A percentile compares a stretch with the other conserved stretches of the same genome.
Conservation (phyloP, 1,284 basidiomycete genomes). For the Spongiforma sp. region DNA sequence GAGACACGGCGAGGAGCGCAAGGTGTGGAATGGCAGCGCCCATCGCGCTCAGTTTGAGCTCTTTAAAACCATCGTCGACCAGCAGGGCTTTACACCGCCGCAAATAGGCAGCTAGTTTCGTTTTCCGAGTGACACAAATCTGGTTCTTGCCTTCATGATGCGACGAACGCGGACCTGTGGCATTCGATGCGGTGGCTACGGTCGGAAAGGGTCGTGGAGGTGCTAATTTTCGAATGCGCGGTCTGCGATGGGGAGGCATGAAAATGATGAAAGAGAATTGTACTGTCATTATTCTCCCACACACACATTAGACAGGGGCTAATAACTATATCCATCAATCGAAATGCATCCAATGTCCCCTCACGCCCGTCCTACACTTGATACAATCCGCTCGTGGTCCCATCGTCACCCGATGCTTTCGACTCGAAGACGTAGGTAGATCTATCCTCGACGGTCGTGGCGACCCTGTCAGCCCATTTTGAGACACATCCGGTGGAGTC, state of each 20-base stretch:
- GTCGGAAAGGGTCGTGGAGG: slow-evolving; percentile 78
- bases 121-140: slow-evolving; percentile 84
- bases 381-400: slow-evolving; percentile 75
- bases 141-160: slow-evolving; percentile 74
- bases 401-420: slow-evolving; percentile 65
- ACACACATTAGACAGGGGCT: too few relatives aligned
- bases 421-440: slow-evolving; percentile 34
- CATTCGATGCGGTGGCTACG: slow-evolving; percentile 74
- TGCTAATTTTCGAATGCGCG: slow-evolving; percentile 64
- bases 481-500: slow-evolving; percentile 3
- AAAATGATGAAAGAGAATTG: too few relatives aligned
- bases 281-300: too few relatives aligned
- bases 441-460: slow-evolving; percentile 22
- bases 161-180: slow-evolving; percentile 78
- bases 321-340: slow-evolving; percentile 51
- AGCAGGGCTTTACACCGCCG: slow-evolving; percentile 79
- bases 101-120: slow-evolving; percentile 75
- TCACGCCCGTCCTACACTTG: slow-evolving; percentile 68
- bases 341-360: slow-evolving; percentile 75
- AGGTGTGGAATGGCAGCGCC: slow-evolving; percentile 89
- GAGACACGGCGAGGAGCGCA: slow-evolving; percentile 69
- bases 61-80: slow-evolving; percentile 83
- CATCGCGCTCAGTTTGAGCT: slow-evolving; percentile 80
- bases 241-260: too few relatives aligned
- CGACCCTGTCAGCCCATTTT: slow-evolving; percentile 27